These are phyloP conservation scores for Leucoagaricus sp. DNA, from an alignment of 1,284 basidiomycete species.

Conservation along the genomic window DNA sequence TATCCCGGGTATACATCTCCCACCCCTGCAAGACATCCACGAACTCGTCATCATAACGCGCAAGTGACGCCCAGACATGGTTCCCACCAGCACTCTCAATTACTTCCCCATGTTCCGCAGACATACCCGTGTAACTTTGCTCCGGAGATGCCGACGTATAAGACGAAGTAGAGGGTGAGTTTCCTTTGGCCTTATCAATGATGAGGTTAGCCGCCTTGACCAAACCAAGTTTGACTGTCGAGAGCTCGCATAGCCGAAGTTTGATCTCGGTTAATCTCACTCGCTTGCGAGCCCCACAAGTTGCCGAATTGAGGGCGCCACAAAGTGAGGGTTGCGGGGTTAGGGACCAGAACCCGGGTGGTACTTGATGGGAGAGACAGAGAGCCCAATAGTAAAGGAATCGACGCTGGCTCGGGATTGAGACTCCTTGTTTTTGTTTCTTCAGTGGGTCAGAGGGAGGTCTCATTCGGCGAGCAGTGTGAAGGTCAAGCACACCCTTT, in stretches of 20 bases:
- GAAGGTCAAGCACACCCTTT: constrained; percentile 63
- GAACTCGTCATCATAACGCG: constrained; percentile 72
- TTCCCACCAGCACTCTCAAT: constrained; percentile 28
- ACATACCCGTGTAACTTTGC: background rate
- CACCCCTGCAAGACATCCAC: constrained; percentile 61
- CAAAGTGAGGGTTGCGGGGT: background rate
- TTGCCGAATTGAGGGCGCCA: background rate
- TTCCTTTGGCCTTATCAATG: constrained; percentile 41
- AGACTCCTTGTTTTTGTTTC: constrained; percentile 65
- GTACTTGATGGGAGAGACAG: constrained; percentile 56
- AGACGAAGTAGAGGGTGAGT: constrained; percentile 26
- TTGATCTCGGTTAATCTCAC: constrained; percentile 53
- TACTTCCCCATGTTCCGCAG: background rate
- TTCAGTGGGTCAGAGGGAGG: constrained; percentile 33
- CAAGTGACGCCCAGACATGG: constrained; percentile 74
- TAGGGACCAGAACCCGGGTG: constrained; percentile 47
- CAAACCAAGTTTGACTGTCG: constrained; percentile 49
- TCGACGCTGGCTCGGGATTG: constrained; percentile 73
- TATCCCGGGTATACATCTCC: constrained; percentile 54
- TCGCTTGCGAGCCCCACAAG: constrained; percentile 27
- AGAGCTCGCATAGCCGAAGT: constrained; percentile 59
- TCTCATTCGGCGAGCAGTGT: constrained; percentile 74
- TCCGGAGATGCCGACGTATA: background rate
- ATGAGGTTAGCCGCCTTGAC: constrained; percentile 57
- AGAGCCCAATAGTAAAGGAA: constrained; percentile 77